Conservation (phyloP, 768 basidiomycete genomes). For the Pulveroboletus sp. region DNA sequence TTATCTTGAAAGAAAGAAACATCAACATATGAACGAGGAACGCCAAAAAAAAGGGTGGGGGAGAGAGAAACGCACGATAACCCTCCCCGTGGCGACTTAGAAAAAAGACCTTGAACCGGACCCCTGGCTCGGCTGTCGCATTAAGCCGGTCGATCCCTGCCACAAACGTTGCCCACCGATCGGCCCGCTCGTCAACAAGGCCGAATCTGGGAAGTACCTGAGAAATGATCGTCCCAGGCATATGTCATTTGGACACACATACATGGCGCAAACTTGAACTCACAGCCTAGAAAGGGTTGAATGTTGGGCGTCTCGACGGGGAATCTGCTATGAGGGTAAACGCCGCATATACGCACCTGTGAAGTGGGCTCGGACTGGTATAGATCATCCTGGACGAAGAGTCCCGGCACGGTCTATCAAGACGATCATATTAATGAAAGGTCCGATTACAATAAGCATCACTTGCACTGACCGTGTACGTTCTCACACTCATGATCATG, state of each 20-base stretch:
- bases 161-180: constrained; percentile 48
- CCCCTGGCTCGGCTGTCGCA: constrained; percentile 7
- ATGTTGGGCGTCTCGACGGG: no score
- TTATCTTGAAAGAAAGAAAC: constrained; percentile 47
- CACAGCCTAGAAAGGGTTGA: constrained; percentile 10
- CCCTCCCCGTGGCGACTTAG: constrained; percentile 72
- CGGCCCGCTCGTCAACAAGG: constrained; percentile 39
- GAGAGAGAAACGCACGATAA: constrained; percentile 15
- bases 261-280: neutral
- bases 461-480: constrained; percentile 20
- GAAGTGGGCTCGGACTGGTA: neutral
- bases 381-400: constrained; percentile 21
- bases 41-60: neutral
- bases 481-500: constrained; percentile 9
- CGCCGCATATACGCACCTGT: constrained; percentile 6
- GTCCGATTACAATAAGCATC: neutral
- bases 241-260: neutral
- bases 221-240: neutral
- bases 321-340: no score
- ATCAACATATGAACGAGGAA: neutral
- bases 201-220: constrained; percentile 23
- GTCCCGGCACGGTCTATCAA: constrained; percentile 15
- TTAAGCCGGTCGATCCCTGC: constrained; percentile 40
- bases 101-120: constrained; percentile 52
- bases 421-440: neutral